These are phyloP conservation scores for Cytospora chrysosperma DNA, from an alignment of 2,329 filamentous ascomycete genomes.

Conservation along the genomic window DNA sequence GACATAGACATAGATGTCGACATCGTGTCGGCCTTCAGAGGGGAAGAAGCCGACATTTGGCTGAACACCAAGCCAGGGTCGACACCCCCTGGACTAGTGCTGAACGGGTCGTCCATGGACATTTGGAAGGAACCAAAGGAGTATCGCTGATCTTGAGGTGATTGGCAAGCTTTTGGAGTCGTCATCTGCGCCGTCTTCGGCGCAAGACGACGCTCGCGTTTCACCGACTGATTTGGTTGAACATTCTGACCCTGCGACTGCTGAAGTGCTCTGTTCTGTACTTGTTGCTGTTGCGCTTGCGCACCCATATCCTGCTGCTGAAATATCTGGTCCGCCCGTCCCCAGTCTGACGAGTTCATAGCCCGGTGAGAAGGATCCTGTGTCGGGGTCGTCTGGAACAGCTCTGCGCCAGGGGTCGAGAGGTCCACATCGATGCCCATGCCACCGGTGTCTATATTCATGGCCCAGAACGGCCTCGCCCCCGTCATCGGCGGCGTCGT, in stretches of 20 bases:
- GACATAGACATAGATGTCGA: slow-evolving; percentile 14
- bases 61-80: slow-evolving; percentile 60
- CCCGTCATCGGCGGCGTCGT: slow-evolving; percentile 45
- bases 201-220: slow-evolving; percentile 48
- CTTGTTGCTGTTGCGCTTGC: slow-evolving; percentile 28
- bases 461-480: slow-evolving; percentile 54
- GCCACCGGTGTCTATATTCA: slow-evolving; percentile 49
- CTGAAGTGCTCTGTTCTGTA: slow-evolving; percentile 27
- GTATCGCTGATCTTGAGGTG: slow-evolving; percentile 28
- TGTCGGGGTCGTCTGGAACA: slow-evolving; percentile 42
- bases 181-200: slow-evolving; percentile 45
- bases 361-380: slow-evolving; percentile 39
- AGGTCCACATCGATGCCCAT: slow-evolving; percentile 41
- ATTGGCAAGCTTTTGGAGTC: slow-evolving; percentile 34
- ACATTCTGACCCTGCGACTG: slow-evolving; percentile 25
- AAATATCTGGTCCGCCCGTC: slow-evolving; percentile 53
- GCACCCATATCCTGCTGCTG: slow-evolving; percentile 43
- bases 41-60: slow-evolving; percentile 46
- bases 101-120: slow-evolving; percentile 52
- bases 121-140: slow-evolving; percentile 44
- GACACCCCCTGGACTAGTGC: slow-evolving; percentile 49
- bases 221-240: slow-evolving; percentile 33
- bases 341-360: slow-evolving; percentile 58
- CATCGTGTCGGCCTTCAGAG: slow-evolving; percentile 38
- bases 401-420: slow-evolving; percentile 40